Evolutionary conservation across 192 early-diverging fungal genomes (phyloP), one percentile per base, ranked within the genome.

Genomic region (Rhizoclosmatium sp.): DNA sequence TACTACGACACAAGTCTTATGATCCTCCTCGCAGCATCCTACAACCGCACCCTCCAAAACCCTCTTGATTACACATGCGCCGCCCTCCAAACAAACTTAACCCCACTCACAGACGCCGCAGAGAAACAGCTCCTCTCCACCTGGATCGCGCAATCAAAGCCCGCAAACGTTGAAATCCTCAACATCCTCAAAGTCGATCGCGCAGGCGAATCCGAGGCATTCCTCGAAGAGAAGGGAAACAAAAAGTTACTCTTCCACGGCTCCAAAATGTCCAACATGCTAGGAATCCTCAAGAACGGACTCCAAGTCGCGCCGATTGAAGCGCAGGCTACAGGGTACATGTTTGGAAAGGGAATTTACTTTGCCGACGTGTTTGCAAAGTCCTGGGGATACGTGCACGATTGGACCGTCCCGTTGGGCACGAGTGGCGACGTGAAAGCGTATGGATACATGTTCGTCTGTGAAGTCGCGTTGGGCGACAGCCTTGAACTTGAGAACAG

Each of bases 321-420:
- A 54, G 91, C 87, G 4, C 85, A 89, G 2, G 80, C 71, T 9
- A 86, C 82, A 2, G 75, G 93, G 44, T 90, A 92, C 70, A 91
- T 93, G 89, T 92, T 94, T 76, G 93, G 93, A 71, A 92, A 92
- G 47, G 47, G 69, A 65, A 84, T 94, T 4, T 94, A 94, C 65
- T 95, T 95, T 80, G 93, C 91, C 1, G 93, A 94, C 79, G 83
- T 82, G 69, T 89, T 86, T 59, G 78, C 70, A 16, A 94, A 94
- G 79, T 88, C 88, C 1, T 81, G 87, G 45, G 80, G 81, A 42
- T 94, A 94, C 82, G 65, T 76, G 7, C 40, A 59, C 40, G 75
- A 76, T 54, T 31, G 66, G 31, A 45, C 23, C 12, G 31, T 31
- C 31, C 31, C 31, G 31, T n/a, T 46, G 7, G 60, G 56, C 12